Conservation (phyloP, 202 grass and related monocot genomes). For the Cymbopogon flexuosus region DNA sequence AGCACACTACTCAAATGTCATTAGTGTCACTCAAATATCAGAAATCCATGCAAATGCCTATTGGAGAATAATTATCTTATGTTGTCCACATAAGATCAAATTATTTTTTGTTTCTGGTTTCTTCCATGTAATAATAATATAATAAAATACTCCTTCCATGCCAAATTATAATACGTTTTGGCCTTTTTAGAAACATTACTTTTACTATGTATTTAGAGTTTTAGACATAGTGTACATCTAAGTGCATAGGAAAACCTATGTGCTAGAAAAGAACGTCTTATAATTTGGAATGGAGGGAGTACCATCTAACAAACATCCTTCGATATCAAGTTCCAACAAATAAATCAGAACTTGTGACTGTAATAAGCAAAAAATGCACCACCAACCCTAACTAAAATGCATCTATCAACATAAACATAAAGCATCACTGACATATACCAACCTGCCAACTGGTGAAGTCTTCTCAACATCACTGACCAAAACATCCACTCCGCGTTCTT, state of each 20-base stretch:
- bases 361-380: neutral
- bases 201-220: neutral
- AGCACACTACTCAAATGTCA: neutral
- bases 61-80: neutral
- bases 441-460: slow-evolving; percentile 63
- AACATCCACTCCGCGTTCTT: slow-evolving; percentile 79
- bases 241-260: neutral
- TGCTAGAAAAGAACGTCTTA: neutral
- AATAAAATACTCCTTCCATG: neutral
- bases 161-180: neutral
- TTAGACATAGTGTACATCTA: neutral
- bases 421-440: slow-evolving; percentile 9
- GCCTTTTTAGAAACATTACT: neutral
- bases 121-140: neutral
- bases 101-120: neutral
- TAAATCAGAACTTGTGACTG: neutral
- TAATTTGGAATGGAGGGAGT: neutral
- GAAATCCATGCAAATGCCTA: neutral
- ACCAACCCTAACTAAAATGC: neutral
- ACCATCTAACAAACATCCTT: neutral
- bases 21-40: neutral
- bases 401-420: neutral
- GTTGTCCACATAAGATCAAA: neutral
- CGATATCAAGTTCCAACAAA: neutral
- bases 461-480: slow-evolving; percentile 59